Conservation (phyloP, 2,329 filamentous ascomycete species). For the Penicillium thymicola region DNA sequence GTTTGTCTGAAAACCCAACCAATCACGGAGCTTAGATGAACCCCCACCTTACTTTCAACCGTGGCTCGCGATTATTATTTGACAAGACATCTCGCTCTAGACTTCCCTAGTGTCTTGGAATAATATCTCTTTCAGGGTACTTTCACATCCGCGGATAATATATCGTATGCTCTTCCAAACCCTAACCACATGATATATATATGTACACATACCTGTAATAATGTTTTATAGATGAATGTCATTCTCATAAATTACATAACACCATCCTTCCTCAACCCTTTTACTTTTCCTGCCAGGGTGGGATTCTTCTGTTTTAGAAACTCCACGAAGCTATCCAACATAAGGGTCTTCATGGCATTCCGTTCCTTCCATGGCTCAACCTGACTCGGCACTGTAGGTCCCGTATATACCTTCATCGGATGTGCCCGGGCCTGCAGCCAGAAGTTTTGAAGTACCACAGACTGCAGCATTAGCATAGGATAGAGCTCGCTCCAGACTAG, state of each 20-base stretch:
- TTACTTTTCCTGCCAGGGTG: background rate
- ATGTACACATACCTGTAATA: too few species aligned
- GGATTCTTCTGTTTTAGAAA: slow-evolving; percentile 3
- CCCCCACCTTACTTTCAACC: background rate
- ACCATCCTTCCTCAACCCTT: background rate
- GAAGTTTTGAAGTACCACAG: slow-evolving; percentile 10
- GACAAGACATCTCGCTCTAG: background rate
- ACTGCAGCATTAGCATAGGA: slow-evolving; percentile 10
- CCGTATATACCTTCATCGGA: slow-evolving; percentile 22
- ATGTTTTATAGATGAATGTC: too few species aligned
- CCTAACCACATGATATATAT: too few species aligned
- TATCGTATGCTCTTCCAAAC: background rate
- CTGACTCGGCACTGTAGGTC: slow-evolving; percentile 14
- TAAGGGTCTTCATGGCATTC: background rate
- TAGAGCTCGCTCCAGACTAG: slow-evolving; percentile 26
- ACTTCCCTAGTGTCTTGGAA: background rate
- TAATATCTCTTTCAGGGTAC: background rate
- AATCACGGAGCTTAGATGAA: background rate
- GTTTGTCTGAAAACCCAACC: background rate
- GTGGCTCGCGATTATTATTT: background rate
- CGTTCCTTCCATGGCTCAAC: slow-evolving; percentile 5
- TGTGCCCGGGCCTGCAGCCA: slow-evolving; percentile 23
- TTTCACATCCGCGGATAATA: background rate
- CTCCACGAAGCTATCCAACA: slow-evolving; percentile 5
- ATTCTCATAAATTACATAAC: background rate